Evolutionary conservation across 257 asterid species (phyloP).

Genomic region (Anisodus acutangulus): DNA sequence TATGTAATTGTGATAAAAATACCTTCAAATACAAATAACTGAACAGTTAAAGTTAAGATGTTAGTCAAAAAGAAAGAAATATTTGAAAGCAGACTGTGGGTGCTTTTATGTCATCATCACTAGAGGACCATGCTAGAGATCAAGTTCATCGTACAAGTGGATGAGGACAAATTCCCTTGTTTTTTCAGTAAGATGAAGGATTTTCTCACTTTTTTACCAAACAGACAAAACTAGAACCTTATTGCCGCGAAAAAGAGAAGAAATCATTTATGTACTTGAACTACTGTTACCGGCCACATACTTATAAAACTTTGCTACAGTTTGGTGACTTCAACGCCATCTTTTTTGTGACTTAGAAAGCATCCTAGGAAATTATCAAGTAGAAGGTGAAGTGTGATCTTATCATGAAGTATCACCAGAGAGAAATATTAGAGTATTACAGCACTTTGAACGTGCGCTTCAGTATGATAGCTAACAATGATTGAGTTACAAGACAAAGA

Average conservation of each 20-base stretch:
- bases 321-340: background rate
- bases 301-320: background rate
- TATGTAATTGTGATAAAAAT: background rate
- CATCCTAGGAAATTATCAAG: slow-evolving; percentile 11
- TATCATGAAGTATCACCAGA: background rate
- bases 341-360: background rate
- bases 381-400: background rate
- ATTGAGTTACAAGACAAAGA: background rate
- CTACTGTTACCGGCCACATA: background rate
- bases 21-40: slow-evolving; percentile 1
- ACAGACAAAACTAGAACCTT: background rate
- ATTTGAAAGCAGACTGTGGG: background rate
- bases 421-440: background rate
- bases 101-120: background rate
- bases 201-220: background rate
- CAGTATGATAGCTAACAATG: background rate
- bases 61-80: slow-evolving; percentile 7
- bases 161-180: background rate
- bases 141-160: background rate
- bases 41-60: background rate
- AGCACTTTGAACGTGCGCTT: background rate
- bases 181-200: background rate
- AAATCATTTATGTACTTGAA: background rate
- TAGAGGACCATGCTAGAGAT: background rate
- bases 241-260: background rate